Conservation (phyloP, 1,284 basidiomycete species). For the Peniophora sp. region DNA sequence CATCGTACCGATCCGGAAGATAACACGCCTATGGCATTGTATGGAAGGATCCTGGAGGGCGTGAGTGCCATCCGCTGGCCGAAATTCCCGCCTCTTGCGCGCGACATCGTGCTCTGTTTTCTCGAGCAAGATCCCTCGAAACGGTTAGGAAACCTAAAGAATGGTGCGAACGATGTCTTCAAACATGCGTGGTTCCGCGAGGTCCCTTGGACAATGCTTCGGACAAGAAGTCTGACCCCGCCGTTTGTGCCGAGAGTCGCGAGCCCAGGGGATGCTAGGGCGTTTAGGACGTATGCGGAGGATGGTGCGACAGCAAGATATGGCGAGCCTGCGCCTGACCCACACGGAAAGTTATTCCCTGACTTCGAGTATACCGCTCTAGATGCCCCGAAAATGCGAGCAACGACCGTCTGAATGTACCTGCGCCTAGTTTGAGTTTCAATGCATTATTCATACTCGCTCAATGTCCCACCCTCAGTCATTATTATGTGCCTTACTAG, state of each 20-base stretch:
- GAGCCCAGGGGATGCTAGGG: conserved; percentile 88
- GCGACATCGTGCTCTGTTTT: conserved; percentile 84
- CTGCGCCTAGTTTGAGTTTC: no score
- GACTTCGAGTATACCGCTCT: conserved; percentile 55
- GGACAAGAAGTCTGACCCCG: conserved; percentile 86
- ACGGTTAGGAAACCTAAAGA: conserved; percentile 87
- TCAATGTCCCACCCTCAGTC: no score
- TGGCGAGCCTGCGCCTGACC: conserved; percentile 28
- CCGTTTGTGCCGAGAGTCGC: conserved; percentile 88
- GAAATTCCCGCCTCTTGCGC: conserved; percentile 68
- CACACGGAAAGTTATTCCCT: conserved; percentile 51
- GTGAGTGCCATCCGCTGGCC: conserved; percentile 83
- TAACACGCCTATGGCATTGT: conserved; percentile 52
- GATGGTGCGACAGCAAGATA: not conserved
- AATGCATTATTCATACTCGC: no score
- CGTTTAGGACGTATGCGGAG: conserved; percentile 36
- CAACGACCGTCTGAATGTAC: not conserved
- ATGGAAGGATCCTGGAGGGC: conserved; percentile 80
- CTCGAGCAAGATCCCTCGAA: conserved; percentile 88
- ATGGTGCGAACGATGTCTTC: conserved; percentile 92
- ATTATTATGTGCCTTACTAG: no score
- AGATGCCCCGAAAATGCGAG: not conserved
- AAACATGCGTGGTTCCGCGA: conserved; percentile 96
- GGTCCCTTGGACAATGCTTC: conserved; percentile 89
- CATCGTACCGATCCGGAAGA: conserved; percentile 47